Base-by-base conservation (phyloP, 495 filamentous ascomycete genomes). In the Hyaloscypha bicolor region DNA sequence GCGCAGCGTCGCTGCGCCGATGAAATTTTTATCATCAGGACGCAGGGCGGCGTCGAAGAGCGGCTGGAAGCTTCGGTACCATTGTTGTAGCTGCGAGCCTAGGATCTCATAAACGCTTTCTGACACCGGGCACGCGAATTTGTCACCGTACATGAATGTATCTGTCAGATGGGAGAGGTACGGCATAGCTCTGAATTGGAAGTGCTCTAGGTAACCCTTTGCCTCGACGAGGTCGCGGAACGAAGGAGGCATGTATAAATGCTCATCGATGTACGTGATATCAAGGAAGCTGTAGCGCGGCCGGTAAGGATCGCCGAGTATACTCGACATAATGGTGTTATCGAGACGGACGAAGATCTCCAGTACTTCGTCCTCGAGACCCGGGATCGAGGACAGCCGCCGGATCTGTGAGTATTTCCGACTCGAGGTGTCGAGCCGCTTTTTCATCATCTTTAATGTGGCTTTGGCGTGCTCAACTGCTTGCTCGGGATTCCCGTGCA, bases 291-390 rank as follows among this genome's bases (percentile, higher is more conserved):
- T 39, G 16, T 14, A 48, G 4, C 42, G 42, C 16, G 9, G 9
- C 9, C 42, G 42, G 16, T 48, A 48, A 12, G 42, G 42, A 48
- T 48, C 42, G 1, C 16, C 42, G 9, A 48, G 42, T 6, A 48
- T 48, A 14, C 42, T 59, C 12, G 62, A 59, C 25, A 65, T 64
- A 0, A 69, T 39, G 8, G n/a, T 56, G 31, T 69, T 64, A 30
- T 69, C 67, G 11, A 69, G 72, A 12, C 82, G 75, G 16, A 81
- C 82, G 67, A 85, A 85, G 74, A 83, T 82, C 12, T 81, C 79
- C 45, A 82, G 75, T 37, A 85, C 77, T 63, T 85, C 82, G 55
- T 82, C 79, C 33, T 69, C 67, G 12, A 69, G 22, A 42, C 48
- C 30, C 1, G 67, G 37, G n/a, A 61, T 55, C 4, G 42, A 48